These are phyloP conservation scores for Carex sylvatica DNA, from an alignment of 202 grass and related monocot species.

Conservation along the genomic window DNA sequence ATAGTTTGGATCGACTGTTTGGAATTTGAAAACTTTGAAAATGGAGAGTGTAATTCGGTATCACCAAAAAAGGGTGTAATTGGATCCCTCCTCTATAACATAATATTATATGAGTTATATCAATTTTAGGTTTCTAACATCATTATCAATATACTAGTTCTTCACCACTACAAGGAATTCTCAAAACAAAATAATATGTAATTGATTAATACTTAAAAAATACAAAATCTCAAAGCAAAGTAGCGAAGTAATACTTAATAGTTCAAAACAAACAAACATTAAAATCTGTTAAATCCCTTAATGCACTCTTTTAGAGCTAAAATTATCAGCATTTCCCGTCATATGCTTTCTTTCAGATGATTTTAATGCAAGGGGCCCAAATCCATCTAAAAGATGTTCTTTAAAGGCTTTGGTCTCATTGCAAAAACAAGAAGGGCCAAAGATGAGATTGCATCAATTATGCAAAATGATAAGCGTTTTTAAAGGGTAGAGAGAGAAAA, in stretches of 20 bases:
- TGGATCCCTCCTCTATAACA: too few species aligned
- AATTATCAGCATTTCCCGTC: background rate
- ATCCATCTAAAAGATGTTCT: background rate
- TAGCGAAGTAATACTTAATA: background rate
- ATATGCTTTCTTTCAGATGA: background rate
- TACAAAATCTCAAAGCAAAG: background rate
- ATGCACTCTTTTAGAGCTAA: background rate
- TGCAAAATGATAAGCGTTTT: background rate
- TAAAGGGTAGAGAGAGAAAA: slow-evolving; percentile 21
- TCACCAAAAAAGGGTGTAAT: too few species aligned
- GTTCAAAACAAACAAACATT: background rate
- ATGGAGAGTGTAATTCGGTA: too few species aligned
- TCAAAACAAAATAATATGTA: background rate
- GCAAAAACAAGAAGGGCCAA: background rate
- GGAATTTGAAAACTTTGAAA: too few species aligned
- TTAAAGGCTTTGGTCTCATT: slow-evolving; percentile 4
- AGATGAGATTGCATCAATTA: background rate
- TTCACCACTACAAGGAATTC: background rate
- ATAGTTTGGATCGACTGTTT: too few species aligned
- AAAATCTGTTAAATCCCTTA: background rate
- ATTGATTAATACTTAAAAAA: background rate
- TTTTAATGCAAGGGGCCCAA: background rate
- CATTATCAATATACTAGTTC: background rate
- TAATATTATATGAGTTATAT: background rate
- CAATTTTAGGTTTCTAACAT: background rate